Percentiles rank a stretch among this genome's conserved stretches.
These are phyloP conservation scores for Tardiomyces blankii DNA, from an alignment of 1,139 yeast species.

Conservation along the genomic window DNA sequence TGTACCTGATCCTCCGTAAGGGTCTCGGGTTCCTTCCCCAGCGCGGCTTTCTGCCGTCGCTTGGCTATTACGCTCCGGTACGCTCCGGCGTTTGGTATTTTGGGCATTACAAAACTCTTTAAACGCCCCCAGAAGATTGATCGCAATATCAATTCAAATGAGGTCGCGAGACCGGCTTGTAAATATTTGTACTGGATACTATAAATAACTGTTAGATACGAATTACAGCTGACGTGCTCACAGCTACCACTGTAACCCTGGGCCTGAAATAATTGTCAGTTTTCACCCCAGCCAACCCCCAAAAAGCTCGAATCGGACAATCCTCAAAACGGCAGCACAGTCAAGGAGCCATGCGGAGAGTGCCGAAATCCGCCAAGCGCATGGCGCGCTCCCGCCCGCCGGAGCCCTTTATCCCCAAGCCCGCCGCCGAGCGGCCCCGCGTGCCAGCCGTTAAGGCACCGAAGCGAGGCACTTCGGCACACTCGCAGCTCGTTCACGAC, in stretches of 20 bases:
- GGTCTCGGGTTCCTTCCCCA: background rate
- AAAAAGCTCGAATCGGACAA: too few species aligned
- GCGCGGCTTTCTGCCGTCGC: background rate
- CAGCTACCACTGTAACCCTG: too few species aligned
- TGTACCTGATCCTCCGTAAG: background rate
- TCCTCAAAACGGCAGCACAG: too few species aligned
- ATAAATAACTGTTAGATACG: too few species aligned
- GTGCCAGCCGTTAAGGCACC: background rate
- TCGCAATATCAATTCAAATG: too few species aligned
- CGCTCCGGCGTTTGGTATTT: background rate
- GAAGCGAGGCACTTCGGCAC: background rate
- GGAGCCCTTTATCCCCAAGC: background rate
- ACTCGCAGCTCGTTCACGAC: background rate
- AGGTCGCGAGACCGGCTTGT: too few species aligned
- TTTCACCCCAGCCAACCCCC: too few species aligned
- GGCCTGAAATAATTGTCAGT: too few species aligned
- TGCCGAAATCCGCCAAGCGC: background rate
- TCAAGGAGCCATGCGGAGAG: background rate
- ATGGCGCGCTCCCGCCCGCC: background rate
- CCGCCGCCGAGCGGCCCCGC: background rate
- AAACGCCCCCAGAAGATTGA: too few species aligned
- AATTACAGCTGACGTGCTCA: too few species aligned
- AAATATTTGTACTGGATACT: too few species aligned
- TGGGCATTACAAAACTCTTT: background rate
- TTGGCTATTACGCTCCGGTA: background rate